A percentile compares a stretch with the other conserved stretches of the same genome.
Conservation (phyloP, 139 green algal genomes). For the Haematococcus lacustris region DNA sequence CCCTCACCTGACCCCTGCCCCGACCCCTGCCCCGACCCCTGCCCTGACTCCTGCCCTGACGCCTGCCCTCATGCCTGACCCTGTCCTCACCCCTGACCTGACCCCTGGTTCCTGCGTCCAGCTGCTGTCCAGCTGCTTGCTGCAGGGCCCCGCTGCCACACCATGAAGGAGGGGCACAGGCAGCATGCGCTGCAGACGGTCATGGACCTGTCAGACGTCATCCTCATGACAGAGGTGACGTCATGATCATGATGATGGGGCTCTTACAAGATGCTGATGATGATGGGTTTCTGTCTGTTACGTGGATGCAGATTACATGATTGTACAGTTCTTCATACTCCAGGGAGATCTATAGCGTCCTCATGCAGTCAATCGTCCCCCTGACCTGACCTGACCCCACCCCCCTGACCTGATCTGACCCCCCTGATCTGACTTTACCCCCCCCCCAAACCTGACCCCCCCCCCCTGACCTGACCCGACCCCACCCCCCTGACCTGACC, state of each 20-base stretch:
- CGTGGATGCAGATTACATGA: not conserved
- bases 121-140: not conserved
- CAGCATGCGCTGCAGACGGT: constrained; percentile 53
- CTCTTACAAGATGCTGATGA: not conserved
- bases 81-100: too few species aligned
- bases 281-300: not conserved
- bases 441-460: too few species aligned
- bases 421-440: too few species aligned
- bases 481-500: too few species aligned
- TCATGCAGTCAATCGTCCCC: not conserved
- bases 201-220: constrained; percentile 59
- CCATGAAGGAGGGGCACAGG: constrained; percentile 47
- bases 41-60: too few species aligned
- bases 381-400: not conserved
- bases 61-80: too few species aligned
- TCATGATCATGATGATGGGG: not conserved
- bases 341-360: not conserved
- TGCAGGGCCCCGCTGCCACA: constrained; percentile 63
- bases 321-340: too few species aligned
- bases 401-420: not conserved
- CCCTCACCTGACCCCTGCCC: too few species aligned
- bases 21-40: too few species aligned
- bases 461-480: too few species aligned
- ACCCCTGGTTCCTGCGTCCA: constrained; percentile 9
- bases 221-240: constrained; percentile 80